phyloP scores from a whole-genome alignment of 2,329 filamentous ascomycete species.

The Trichoderma breve region DNA sequence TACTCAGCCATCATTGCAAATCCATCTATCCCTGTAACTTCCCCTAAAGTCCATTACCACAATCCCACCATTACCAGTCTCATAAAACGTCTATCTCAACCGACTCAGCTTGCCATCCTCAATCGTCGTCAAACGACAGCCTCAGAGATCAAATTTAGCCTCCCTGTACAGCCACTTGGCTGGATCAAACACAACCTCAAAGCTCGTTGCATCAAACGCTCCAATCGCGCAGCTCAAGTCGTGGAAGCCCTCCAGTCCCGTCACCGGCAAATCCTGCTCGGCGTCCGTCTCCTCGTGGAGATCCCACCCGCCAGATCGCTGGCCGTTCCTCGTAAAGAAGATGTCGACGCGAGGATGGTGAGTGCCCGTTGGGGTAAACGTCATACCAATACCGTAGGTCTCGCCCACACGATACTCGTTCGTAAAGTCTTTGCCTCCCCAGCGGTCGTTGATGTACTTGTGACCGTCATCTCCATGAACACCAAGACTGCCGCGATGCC shows the following conservation, averaged over 20 bases:
- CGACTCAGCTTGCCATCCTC: neutral
- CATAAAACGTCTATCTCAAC: neutral
- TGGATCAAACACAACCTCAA: slow-evolving; percentile 64
- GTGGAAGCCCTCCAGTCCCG: slow-evolving; percentile 67
- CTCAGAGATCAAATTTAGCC: slow-evolving; percentile 20
- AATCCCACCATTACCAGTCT: neutral
- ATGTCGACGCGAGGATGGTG: slow-evolving; percentile 35
- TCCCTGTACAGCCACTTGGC: slow-evolving; percentile 55
- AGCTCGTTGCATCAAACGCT: slow-evolving; percentile 64
- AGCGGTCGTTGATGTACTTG: slow-evolving; percentile 71
- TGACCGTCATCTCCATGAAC: slow-evolving; percentile 81
- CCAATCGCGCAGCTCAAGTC: slow-evolving; percentile 72
- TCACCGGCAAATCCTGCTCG: slow-evolving; percentile 58
- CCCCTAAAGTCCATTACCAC: neutral
- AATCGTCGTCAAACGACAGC: neutral
- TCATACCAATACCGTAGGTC: slow-evolving; percentile 70
- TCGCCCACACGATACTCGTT: slow-evolving; percentile 62
- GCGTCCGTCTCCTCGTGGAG: slow-evolving; percentile 71
- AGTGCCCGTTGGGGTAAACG: slow-evolving; percentile 43
- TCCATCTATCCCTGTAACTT: neutral
- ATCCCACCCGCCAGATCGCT: slow-evolving; percentile 62
- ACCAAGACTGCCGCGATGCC: slow-evolving; percentile 72
- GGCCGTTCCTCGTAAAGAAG: slow-evolving; percentile 70
- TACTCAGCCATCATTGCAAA: neutral
- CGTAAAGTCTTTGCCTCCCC: slow-evolving; percentile 70